Base-by-base conservation (phyloP, 2,329 filamentous ascomycete species). In the Claviceps sp. region DNA sequence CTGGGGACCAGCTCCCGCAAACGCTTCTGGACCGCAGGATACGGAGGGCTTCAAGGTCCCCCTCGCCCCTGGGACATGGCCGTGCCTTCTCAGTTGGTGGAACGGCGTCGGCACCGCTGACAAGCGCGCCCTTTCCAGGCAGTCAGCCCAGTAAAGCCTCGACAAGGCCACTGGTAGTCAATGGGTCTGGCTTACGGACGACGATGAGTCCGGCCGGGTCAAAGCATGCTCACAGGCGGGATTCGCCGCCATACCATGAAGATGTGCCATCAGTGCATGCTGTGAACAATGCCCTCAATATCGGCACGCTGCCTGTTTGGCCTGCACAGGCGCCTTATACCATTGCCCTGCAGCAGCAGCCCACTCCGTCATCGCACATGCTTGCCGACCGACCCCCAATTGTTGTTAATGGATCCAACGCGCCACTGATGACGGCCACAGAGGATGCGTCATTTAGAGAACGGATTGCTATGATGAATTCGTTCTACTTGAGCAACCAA, bases 1-100 rank as follows among this genome's bases (percentile, higher is more conserved):
- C 77, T 0, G 75, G 75, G 1, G 77, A 79, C 45, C 74, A 78
- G 55, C 63, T 74, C 4, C 74, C 76, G 0, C 77, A 78, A 58
- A 71, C 72, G 11, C 70, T 79, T 24, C 65, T 79, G 6, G 76
- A 79, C 51, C 69, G 73, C 24, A 66, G 75, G 41, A 77, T 78
- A 63, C 71, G 70, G 57, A 69, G 75, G 40, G 72, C 72, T 2
- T 79, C 77, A 2, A 70, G 76, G 14, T 81, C 78, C 5, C 77
- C 76, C 13, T 81, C 78, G 3, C 77, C 78, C 0, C 63, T 77
- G 2, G 73, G 76, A 3, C 76, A 78, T 53, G 63, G 66, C 44
- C 70, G 75, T 47, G 68, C 70, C 1, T 68, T 70, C 37, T 72
- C 74, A 0, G 59, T 66, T 0, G 70, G 67, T 4, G 69, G 65